phyloP scores from a whole-genome alignment of 2,329 filamentous ascomycete species.

The Botrytis byssoidea region DNA sequence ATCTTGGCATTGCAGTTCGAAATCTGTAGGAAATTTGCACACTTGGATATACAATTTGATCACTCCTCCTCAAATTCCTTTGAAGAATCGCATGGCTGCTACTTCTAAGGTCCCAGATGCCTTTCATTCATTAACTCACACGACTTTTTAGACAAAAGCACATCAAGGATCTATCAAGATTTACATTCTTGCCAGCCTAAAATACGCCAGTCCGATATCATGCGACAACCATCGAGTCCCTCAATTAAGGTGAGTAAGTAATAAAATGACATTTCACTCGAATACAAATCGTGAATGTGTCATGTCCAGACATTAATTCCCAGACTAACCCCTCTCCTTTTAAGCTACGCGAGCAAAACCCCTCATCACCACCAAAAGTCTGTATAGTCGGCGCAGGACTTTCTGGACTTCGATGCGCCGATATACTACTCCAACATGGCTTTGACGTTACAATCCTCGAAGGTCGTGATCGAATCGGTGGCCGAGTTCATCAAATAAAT shows the following conservation, averaged over 20 bases:
- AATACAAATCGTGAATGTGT: background rate
- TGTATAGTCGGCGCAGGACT: conserved; percentile 57
- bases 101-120: conserved; percentile 20
- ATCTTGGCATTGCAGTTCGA: background rate
- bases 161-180: conserved; percentile 33
- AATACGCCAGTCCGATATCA: background rate
- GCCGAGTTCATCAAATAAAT: conserved; percentile 37
- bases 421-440: conserved; percentile 52
- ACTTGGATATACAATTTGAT: background rate
- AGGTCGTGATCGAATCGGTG: conserved; percentile 54
- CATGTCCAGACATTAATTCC: too few species aligned
- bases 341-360: conserved; percentile 1
- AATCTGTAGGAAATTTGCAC: background rate
- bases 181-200: conserved; percentile 24
- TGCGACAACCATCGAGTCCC: background rate
- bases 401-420: conserved; percentile 55
- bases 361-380: conserved; percentile 18
- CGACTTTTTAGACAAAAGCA: conserved; percentile 28
- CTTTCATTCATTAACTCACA: conserved; percentile 31
- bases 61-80: background rate
- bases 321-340: background rate
- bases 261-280: background rate
- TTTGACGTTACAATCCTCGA: conserved; percentile 58
- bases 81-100: background rate
- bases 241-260: background rate